Conservation (phyloP, 2,329 filamentous ascomycete genomes). For the Monosporascus cannonballus region DNA sequence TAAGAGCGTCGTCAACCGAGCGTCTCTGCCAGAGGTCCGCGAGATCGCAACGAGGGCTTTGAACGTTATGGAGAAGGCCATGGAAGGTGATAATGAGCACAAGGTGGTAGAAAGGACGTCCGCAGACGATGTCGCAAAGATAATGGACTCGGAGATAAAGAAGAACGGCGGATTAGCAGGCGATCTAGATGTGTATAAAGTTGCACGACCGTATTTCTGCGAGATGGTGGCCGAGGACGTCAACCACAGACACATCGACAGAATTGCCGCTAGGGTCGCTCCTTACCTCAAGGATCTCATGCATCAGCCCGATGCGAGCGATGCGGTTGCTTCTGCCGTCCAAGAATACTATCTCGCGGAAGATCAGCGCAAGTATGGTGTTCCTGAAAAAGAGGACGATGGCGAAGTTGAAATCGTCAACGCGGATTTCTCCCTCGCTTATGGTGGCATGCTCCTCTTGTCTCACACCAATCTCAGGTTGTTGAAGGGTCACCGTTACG, state of each 20-base stretch:
- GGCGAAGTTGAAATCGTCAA: slow-evolving; percentile 96
- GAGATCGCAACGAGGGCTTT: slow-evolving; percentile 80
- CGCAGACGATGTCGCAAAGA: slow-evolving; percentile 65
- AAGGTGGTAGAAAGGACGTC: slow-evolving; percentile 61
- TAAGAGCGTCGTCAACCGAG: slow-evolving; percentile 77
- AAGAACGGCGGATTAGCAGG: slow-evolving; percentile 57
- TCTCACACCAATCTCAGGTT: slow-evolving; percentile 94
- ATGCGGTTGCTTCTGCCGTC: slow-evolving; percentile 65
- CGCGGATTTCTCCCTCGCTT: slow-evolving; percentile 93
- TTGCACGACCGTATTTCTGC: slow-evolving; percentile 67
- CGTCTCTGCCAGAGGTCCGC: slow-evolving; percentile 89
- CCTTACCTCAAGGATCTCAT: slow-evolving; percentile 74
- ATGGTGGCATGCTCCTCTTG: slow-evolving; percentile 93
- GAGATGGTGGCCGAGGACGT: slow-evolving; percentile 84
- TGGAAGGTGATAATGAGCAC: slow-evolving; percentile 58
- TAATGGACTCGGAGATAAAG: slow-evolving; percentile 72
- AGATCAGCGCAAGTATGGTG: slow-evolving; percentile 80
- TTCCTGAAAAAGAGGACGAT: slow-evolving; percentile 79
- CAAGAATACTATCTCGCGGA: slow-evolving; percentile 74
- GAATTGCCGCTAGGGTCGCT: slow-evolving; percentile 61
- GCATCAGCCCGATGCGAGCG: slow-evolving; percentile 50
- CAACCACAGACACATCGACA: slow-evolving; percentile 71
- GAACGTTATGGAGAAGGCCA: slow-evolving; percentile 86
- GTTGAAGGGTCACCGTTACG: slow-evolving; percentile 94
- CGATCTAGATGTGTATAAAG: slow-evolving; percentile 59